phyloP scores from a whole-genome alignment of 345 rosid genomes.

The Erysimum cheiranthoides region DNA sequence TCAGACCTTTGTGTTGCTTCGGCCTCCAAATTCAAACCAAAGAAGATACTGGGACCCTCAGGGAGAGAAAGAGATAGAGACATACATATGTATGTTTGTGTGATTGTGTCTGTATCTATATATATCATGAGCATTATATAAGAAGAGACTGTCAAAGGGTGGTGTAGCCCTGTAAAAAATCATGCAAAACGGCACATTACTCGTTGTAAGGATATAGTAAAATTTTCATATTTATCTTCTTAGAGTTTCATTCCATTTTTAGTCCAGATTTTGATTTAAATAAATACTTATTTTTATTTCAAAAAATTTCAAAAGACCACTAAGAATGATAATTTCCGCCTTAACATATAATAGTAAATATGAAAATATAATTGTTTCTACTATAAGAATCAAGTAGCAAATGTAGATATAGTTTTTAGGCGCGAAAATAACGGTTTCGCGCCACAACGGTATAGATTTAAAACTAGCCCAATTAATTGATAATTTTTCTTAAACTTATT shows the following conservation, averaged over 20 bases:
- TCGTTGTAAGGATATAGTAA: conserved; percentile 10
- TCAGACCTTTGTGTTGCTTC: conserved; percentile 3
- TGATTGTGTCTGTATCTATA: not conserved
- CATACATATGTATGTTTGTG: not conserved
- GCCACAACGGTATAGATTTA: not conserved
- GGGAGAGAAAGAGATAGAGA: conserved; percentile 22
- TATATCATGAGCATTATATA: conserved; percentile 20
- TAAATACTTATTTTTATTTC: not conserved
- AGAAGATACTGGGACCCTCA: conserved; percentile 25
- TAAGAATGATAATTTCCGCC: not conserved
- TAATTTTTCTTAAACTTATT: not conserved
- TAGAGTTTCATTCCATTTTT: conserved; percentile 35
- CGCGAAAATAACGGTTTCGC: not conserved
- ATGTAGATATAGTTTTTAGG: not conserved
- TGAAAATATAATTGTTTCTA: not conserved
- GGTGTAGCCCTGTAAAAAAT: not conserved
- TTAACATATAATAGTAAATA: not conserved
- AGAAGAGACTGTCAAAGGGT: conserved; percentile 18
- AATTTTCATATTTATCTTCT: conserved; percentile 22
- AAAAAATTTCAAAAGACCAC: not conserved
- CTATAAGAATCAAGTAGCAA: not conserved
- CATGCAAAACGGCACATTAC: conserved; percentile 17
- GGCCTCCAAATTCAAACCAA: conserved; percentile 25
- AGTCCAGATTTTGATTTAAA: not conserved
- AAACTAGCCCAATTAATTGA: not conserved